Conservation (phyloP, 2,329 filamentous ascomycete genomes). For the Hypoxylon sp. region DNA sequence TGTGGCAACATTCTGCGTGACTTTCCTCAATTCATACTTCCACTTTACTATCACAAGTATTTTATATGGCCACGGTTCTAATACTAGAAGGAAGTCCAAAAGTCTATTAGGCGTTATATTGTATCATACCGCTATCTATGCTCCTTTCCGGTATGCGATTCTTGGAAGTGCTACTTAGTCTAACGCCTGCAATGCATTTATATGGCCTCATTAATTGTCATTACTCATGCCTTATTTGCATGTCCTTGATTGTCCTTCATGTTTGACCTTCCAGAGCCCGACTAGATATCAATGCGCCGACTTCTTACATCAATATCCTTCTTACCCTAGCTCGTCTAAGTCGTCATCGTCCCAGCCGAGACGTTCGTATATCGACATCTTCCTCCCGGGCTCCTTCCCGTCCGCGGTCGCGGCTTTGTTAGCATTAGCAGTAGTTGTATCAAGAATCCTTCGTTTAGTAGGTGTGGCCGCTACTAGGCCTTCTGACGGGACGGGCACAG, state of each 20-base stretch:
- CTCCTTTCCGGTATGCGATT: constrained; percentile 29
- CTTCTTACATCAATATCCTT: constrained; percentile 3
- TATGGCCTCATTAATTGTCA: constrained; percentile 45
- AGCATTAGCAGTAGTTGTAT: constrained; percentile 9
- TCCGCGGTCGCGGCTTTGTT: constrained; percentile 7
- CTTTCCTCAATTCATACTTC: background rate
- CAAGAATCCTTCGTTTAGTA: constrained; percentile 43
- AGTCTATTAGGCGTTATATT: constrained; percentile 9
- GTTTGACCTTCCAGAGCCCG: background rate
- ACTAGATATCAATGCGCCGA: background rate
- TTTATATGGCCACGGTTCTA: background rate
- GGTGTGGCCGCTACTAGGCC: constrained; percentile 48
- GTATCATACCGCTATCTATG: constrained; percentile 15
- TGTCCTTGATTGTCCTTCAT: background rate
- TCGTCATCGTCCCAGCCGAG: constrained; percentile 74
- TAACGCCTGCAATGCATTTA: constrained; percentile 47
- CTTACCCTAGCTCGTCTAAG: constrained; percentile 58
- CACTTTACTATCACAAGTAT: background rate
- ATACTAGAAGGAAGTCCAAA: background rate
- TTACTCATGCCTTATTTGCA: constrained; percentile 30
- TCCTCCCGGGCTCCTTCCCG: constrained; percentile 47
- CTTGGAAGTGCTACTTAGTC: constrained; percentile 27
- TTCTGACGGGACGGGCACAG: constrained; percentile 42
- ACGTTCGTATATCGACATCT: constrained; percentile 66
- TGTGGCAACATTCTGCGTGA: no score